These are phyloP conservation scores for Ascochyta clinopodiicola DNA, from an alignment of 2,329 filamentous ascomycete species.

Conservation along the genomic window DNA sequence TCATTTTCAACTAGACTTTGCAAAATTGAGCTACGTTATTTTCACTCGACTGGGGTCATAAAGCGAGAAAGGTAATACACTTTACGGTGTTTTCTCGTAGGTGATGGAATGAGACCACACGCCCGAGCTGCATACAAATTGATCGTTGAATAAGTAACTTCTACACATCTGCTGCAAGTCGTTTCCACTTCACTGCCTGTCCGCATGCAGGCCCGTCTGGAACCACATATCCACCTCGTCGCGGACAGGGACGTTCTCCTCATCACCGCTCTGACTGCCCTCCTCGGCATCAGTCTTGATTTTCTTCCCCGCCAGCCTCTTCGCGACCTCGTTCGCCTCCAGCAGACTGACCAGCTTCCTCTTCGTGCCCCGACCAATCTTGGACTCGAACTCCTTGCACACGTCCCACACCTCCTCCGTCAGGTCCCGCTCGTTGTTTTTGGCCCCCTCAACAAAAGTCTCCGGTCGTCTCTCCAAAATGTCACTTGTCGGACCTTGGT, in stretches of 20 bases:
- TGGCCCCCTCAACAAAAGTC: slow-evolving; percentile 26
- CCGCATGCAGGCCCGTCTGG: not conserved
- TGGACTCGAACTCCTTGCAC: slow-evolving; percentile 40
- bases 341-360: slow-evolving; percentile 62
- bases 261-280: slow-evolving; percentile 55
- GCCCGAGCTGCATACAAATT: no score
- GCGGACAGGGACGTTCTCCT: slow-evolving; percentile 5
- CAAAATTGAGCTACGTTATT: no score
- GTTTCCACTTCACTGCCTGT: not conserved
- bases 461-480: slow-evolving; percentile 16
- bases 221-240: slow-evolving; percentile 19
- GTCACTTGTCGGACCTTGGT: not conserved
- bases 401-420: slow-evolving; percentile 47
- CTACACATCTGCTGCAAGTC: no score
- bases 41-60: no score
- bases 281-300: slow-evolving; percentile 56
- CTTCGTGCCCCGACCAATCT: slow-evolving; percentile 45
- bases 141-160: no score
- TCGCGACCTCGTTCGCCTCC: slow-evolving; percentile 68
- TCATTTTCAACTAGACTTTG: no score
- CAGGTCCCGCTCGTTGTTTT: slow-evolving; percentile 1
- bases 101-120: no score
- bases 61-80: no score
- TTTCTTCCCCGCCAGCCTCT: slow-evolving; percentile 49
- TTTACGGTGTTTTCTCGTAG: no score